Evolutionary conservation across 1,139 yeast species (phyloP).

Genomic region (Suhomyces terraborum): DNA sequence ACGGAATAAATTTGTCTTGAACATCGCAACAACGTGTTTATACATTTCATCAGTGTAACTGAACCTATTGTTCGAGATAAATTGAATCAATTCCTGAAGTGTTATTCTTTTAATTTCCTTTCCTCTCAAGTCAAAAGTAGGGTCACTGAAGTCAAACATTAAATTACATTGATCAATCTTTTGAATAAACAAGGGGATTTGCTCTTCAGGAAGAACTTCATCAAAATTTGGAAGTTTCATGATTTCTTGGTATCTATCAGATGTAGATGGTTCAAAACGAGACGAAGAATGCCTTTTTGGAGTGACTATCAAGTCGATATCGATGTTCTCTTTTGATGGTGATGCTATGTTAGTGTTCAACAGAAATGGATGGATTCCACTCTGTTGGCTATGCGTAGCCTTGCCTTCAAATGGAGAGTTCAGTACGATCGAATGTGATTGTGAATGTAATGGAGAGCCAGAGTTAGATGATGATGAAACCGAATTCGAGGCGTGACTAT

Average conservation of each 20-base stretch:
- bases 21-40: constrained; percentile 85
- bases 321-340: constrained; percentile 47
- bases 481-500: constrained; percentile 24
- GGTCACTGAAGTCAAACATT: constrained; percentile 91
- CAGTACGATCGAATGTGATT: constrained; percentile 3
- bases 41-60: constrained; percentile 91
- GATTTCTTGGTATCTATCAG: constrained; percentile 65
- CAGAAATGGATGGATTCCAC: constrained; percentile 34
- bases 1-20: constrained; percentile 82
- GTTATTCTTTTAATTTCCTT: constrained; percentile 89
- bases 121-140: constrained; percentile 87
- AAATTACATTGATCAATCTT: constrained; percentile 94
- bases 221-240: constrained; percentile 84
- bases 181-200: constrained; percentile 76
- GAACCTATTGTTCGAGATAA: constrained; percentile 78
- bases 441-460: constrained; percentile 22
- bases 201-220: constrained; percentile 86
- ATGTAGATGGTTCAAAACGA: constrained; percentile 78
- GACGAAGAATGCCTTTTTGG: constrained; percentile 96
- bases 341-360: constrained; percentile 45
- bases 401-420: constrained; percentile 21
- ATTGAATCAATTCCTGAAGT: constrained; percentile 84
- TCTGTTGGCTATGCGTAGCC: constrained; percentile 29
- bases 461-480: constrained; percentile 38
- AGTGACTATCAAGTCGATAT: constrained; percentile 52